These are phyloP conservation scores for Clitoria ternatea DNA, from an alignment of 306 rosid species.

Conservation along the genomic window DNA sequence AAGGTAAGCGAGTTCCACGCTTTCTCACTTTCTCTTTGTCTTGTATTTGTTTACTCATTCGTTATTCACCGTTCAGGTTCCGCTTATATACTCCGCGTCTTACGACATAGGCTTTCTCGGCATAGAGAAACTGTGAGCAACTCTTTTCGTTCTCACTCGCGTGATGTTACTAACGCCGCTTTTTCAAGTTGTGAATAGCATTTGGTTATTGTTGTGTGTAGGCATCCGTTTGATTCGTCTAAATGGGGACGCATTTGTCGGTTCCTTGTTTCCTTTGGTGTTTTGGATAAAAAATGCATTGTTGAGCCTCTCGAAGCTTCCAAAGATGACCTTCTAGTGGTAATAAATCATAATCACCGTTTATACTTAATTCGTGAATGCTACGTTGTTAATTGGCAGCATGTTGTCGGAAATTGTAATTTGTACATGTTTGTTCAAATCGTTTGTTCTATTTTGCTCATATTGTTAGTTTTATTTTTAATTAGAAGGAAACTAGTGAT, in stretches of 20 bases:
- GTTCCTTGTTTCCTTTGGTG: conserved; percentile 52
- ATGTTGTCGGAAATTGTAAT: neutral
- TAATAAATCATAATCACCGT: too few relatives aligned
- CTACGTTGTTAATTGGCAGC: too few relatives aligned
- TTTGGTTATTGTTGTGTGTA: conserved; percentile 33
- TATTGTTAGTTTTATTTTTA: too few relatives aligned
- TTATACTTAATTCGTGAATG: too few relatives aligned
- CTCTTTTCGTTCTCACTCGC: too few relatives aligned
- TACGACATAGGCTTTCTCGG: conserved; percentile 83
- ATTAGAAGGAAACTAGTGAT: too few relatives aligned
- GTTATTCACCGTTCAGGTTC: conserved; percentile 56
- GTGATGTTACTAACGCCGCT: neutral
- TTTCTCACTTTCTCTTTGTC: neutral
- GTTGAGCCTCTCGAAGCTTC: conserved; percentile 91
- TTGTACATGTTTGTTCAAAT: neutral
- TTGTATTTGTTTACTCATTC: neutral
- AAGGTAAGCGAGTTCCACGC: conserved; percentile 43
- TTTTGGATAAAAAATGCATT: conserved; percentile 41
- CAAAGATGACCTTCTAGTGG: conserved; percentile 83
- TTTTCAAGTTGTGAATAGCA: neutral
- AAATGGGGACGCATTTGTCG: conserved; percentile 84
- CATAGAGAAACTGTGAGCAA: conserved; percentile 78
- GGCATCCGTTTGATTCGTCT: conserved; percentile 94
- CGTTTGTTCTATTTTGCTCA: too few relatives aligned
- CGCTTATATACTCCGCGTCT: conserved; percentile 67